Evolutionary conservation across 495 filamentous ascomycete species (phyloP), one percentile per base, ranked within the genome.

Genomic region (Rhypophila decipiens): DNA sequence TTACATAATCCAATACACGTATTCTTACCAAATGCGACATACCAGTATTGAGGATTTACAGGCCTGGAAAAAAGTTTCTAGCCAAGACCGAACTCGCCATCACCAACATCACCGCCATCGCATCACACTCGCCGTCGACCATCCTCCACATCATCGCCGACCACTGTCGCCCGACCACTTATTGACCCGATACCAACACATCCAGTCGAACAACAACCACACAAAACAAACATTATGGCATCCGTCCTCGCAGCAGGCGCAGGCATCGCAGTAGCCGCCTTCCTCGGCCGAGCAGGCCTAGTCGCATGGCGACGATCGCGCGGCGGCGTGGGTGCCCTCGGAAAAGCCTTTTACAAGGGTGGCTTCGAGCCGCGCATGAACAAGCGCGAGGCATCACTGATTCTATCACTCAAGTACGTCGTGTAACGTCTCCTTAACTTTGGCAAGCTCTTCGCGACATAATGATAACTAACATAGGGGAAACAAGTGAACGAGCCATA

Each of bases 301-400:
- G 84, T 96, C 42, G 93, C 94, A 44, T 78, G 88, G 59, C 85
- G 89, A 38, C 81, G 87, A 46, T 96, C 84, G 44, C 76, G 83
- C 51, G 88, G 86, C 59, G 83, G 84, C 56, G 74, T 84, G 47
- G 81, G 82, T 50, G 78, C 79, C n/a, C 66, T 95, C 46, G 91
- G 93, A 50, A 87, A 87, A 66, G 82, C 87, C 24, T 99, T 86
- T 64, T 97, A 95, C 75, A 97, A 96, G 68, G 93, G 93, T 57
- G 93, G 93, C 24, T 99, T 99, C 64, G 93, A 97, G 72, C 77
- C 82, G 34, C 84, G 80, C 58, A 97, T 99, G 90, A 96, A 82
- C 64, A 77, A 84, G 51, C 80, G 85, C 53, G 93, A 99, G 72
- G 93, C 93, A 27, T 74, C 88, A 21, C 70, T 99, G 61, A 97